A percentile compares a stretch with the other conserved stretches of the same genome.
Evolutionary conservation across 1,284 basidiomycete species (phyloP).

Genomic region (Trichosporon ovoides): DNA sequence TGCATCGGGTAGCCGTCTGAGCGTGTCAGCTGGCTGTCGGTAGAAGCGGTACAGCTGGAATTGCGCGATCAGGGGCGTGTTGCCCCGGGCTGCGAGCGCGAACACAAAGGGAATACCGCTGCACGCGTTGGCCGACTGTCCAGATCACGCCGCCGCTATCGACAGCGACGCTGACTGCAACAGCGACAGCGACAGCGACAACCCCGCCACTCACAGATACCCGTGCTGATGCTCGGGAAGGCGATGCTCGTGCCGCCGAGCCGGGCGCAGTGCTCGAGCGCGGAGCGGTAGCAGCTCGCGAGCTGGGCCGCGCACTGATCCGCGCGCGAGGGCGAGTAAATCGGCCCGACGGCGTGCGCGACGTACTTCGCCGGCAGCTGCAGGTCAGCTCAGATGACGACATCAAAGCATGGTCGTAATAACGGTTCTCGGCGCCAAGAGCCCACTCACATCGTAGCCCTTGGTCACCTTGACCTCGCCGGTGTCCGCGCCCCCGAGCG

Average conservation of each 20-base stretch:
- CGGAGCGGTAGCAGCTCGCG: slow-evolving; percentile 65
- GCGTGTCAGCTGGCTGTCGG: slow-evolving; percentile 3
- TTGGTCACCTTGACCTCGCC: slow-evolving; percentile 57
- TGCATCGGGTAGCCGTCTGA: slow-evolving; percentile 47
- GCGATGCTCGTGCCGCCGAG: slow-evolving; percentile 64
- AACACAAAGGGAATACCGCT: too few relatives aligned
- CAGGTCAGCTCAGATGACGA: not conserved
- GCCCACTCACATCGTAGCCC: slow-evolving; percentile 44
- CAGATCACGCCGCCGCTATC: too few relatives aligned
- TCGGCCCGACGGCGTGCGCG: slow-evolving; percentile 86
- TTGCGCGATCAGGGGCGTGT: too few relatives aligned
- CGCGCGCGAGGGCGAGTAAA: slow-evolving; percentile 56
- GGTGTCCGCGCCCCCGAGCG: slow-evolving; percentile 68
- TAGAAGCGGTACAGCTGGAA: too few relatives aligned
- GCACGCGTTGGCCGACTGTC: too few relatives aligned
- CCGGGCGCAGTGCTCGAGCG: slow-evolving; percentile 60
- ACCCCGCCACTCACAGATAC: slow-evolving; percentile 47
- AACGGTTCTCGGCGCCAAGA: too few relatives aligned
- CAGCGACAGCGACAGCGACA: too few relatives aligned
- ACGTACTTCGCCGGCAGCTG: slow-evolving; percentile 59
- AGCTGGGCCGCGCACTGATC: slow-evolving; percentile 58
- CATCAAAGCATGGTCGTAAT: too few relatives aligned
- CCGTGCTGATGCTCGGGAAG: slow-evolving; percentile 35
- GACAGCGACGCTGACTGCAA: too few relatives aligned
- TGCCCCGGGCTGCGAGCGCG: too few relatives aligned